Conservation (phyloP, 129 eudicot genomes). For the Cynara cardunculus region DNA sequence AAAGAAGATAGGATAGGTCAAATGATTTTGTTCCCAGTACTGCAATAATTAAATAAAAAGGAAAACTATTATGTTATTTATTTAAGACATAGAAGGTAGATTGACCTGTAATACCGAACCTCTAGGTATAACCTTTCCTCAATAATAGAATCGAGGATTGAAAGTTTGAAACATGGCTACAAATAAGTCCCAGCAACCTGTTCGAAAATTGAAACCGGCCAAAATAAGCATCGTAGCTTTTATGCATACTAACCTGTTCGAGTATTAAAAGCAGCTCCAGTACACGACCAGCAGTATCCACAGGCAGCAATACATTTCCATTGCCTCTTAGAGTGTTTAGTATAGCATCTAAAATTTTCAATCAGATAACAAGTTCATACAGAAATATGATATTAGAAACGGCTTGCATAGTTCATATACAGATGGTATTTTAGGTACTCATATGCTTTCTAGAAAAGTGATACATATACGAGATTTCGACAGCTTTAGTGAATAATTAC, state of each 20-base stretch:
- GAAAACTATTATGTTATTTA: not conserved
- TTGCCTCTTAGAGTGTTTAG: slow-evolving; percentile 58
- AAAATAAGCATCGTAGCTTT: not conserved
- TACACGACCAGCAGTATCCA: slow-evolving; percentile 93
- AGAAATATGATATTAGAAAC: slow-evolving; percentile 1
- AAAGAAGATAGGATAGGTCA: slow-evolving; percentile 87
- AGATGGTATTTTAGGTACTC: slow-evolving; percentile 8
- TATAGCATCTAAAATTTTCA: slow-evolving; percentile 52
- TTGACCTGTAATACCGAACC: not conserved
- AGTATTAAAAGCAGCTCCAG: slow-evolving; percentile 80
- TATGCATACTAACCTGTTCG: slow-evolving; percentile 66
- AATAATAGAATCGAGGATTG: not conserved
- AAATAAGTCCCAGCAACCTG: no score
- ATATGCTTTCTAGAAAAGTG: not conserved
- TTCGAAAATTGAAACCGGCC: no score
- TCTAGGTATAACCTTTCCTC: not conserved
- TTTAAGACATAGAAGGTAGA: not conserved
- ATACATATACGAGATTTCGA: not conserved
- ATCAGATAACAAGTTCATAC: not conserved
- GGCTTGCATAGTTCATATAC: not conserved
- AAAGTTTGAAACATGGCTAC: not conserved
- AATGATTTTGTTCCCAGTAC: slow-evolving; percentile 88
- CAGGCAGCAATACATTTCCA: slow-evolving; percentile 86
- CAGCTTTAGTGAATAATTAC: slow-evolving; percentile 26
- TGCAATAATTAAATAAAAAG: slow-evolving; percentile 34